Base-by-base conservation (phyloP, 306 rosid genomes). In the Cucurbita maxima region DNA sequence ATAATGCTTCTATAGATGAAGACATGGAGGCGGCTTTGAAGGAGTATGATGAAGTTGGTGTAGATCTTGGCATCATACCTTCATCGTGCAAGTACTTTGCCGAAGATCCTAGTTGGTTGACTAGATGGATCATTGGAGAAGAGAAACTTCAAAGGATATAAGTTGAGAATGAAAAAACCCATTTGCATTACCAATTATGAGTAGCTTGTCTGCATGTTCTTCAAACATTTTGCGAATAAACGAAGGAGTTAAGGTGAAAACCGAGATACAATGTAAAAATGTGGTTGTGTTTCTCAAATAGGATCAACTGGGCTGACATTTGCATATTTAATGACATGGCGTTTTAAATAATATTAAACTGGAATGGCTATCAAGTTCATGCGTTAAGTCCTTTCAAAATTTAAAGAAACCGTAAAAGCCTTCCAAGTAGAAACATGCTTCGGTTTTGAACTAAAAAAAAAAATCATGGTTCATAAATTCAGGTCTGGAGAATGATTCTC, bases 91-190 rank as follows among this genome's bases (percentile, higher is more conserved):
- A 80, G 81, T 87, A 76, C 77, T 79, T 84, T 59, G 89, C 92
- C 4, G 86, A 82, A 71, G 96, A 94, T 79, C 92, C 96, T 12
- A 90, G 96, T 76, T 94, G 98, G 98, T 79, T 94, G 89, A 83
- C 97, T 0, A 84, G 96, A 78, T 89, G 92, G 92, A 85, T 94
- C 71, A 74, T 84, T 82, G 95, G 92, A 76, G 96, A 89, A 59
- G 97, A 89, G 84, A 85, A 86, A 80, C 76, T 82, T 37, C 84
- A 83, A 16, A 84, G 86, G 53, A 51, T 81, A 74, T 88, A 76
- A 83, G 13, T 30, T 68, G 56, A 25, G 56, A 14, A 64, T 41
- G 10, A 64, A 64, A 8, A 64, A 64, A 8, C 9, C 71, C 52
- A 5, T n/a, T 63, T 63, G 45, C 25, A 63, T 63, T 63, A 41